These are phyloP conservation scores for Blastomyces gilchristii DNA, from an alignment of 2,329 filamentous ascomycete genomes.

Conservation along the genomic window DNA sequence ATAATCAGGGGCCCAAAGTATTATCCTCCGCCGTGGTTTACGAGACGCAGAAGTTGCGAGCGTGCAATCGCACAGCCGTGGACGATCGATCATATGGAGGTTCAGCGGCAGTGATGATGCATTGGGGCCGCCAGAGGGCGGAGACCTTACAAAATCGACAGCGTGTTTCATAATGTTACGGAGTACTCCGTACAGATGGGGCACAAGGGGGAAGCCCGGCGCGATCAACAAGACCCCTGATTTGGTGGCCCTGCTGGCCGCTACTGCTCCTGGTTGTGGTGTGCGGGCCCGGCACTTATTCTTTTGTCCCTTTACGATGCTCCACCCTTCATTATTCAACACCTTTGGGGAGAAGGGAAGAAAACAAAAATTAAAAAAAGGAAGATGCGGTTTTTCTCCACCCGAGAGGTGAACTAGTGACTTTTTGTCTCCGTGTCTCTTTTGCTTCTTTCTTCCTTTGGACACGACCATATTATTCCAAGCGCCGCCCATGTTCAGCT, in stretches of 20 bases:
- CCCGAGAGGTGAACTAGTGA: background rate
- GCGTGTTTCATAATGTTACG: constrained; percentile 5
- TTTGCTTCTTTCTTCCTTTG: background rate
- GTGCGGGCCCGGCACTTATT: background rate
- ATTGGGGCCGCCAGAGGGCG: background rate
- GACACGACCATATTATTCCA: background rate
- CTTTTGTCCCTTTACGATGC: background rate
- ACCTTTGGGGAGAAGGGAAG: background rate
- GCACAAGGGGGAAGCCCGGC: constrained; percentile 1
- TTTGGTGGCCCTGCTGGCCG: background rate
- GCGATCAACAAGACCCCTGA: constrained; percentile 7
- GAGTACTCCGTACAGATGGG: background rate
- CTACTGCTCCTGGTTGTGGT: background rate
- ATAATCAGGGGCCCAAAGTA: background rate
- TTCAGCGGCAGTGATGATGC: background rate
- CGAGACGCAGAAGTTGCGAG: background rate
- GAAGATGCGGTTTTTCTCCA: background rate
- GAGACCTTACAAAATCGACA: background rate
- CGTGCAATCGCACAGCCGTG: background rate
- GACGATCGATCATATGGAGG: background rate
- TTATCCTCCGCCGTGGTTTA: background rate
- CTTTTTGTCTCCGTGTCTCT: background rate
- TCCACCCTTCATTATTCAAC: background rate
- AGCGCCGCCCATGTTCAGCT: background rate
- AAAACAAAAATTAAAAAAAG: background rate